A percentile compares a stretch with the other conserved stretches of the same genome.
Conservation (phyloP, 106 monocot genomes). For the Xerophyta viscosa region DNA sequence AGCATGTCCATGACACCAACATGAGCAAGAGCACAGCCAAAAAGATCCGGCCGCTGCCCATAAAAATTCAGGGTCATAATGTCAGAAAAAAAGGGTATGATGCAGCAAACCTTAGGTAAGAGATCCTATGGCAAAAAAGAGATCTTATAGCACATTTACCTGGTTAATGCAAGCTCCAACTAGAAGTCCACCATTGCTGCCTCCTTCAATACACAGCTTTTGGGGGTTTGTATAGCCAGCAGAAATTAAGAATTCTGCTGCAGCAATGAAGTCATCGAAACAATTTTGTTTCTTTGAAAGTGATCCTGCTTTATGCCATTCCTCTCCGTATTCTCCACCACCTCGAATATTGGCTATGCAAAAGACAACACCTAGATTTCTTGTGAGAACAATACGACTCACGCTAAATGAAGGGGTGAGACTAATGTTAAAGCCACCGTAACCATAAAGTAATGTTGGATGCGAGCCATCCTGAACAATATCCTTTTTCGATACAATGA, state of each 20-base stretch:
- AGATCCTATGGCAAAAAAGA: too few relatives aligned
- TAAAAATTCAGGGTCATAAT: background rate
- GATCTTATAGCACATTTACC: too few relatives aligned
- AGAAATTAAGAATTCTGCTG: constrained; percentile 75
- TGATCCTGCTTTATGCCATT: constrained; percentile 90
- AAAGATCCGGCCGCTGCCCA: constrained; percentile 86
- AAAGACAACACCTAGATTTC: constrained; percentile 57
- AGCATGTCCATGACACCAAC: constrained; percentile 99
- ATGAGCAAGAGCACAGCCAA: constrained; percentile 93
- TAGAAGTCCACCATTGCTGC: constrained; percentile 94
- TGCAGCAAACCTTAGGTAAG: too few relatives aligned
- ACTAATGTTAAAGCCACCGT: constrained; percentile 90
- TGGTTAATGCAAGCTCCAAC: constrained; percentile 96
- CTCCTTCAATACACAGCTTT: constrained; percentile 86
- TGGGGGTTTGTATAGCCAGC: constrained; percentile 56
- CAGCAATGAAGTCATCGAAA: constrained; percentile 91
- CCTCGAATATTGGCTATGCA: constrained; percentile 94
- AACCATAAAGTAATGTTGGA: constrained; percentile 78
- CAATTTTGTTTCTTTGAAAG: constrained; percentile 90
- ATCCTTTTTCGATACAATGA: constrained; percentile 74
- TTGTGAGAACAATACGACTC: constrained; percentile 45
- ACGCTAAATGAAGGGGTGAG: constrained; percentile 68
- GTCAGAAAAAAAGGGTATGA: background rate
- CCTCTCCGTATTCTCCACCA: constrained; percentile 98
- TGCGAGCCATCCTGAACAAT: constrained; percentile 73